Conservation (phyloP, 2,329 filamentous ascomycete species). For the Xylaria polymorpha region DNA sequence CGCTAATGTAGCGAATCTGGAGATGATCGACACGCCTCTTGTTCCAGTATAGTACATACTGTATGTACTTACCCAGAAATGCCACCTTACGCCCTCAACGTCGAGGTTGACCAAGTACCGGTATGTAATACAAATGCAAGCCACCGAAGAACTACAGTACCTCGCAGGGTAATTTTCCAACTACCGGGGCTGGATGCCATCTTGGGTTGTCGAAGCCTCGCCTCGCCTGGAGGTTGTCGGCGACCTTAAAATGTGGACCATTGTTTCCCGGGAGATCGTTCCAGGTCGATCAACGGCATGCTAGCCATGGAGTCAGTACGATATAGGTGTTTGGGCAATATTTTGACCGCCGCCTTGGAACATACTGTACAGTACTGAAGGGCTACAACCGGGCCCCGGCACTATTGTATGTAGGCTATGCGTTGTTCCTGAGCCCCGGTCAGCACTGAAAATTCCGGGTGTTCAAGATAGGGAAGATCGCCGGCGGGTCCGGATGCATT, state of each 20-base stretch:
- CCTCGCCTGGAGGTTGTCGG: background rate
- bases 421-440: constrained; percentile 23
- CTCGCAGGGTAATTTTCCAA: constrained; percentile 6
- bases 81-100: constrained; percentile 12
- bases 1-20: constrained; percentile 23
- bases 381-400: constrained; percentile 14
- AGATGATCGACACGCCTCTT: constrained; percentile 26
- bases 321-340: constrained; percentile 19
- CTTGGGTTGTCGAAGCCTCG: background rate
- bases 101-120: constrained; percentile 26
- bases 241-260: constrained; percentile 20
- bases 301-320: constrained; percentile 2
- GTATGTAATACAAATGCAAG: constrained; percentile 27
- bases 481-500: constrained; percentile 19
- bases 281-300: background rate
- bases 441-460: constrained; percentile 8
- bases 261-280: background rate
- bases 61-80: constrained; percentile 3
- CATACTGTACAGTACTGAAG: background rate
- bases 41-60: background rate
- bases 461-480: constrained; percentile 21
- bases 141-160: constrained; percentile 14
- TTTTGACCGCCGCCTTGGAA: constrained; percentile 29
- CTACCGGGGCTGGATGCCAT: constrained; percentile 10
- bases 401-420: constrained; percentile 10